A percentile compares a stretch with the other conserved stretches of the same genome.
phyloP scores from a whole-genome alignment of 768 basidiomycete genomes.

The Imleria badia region DNA sequence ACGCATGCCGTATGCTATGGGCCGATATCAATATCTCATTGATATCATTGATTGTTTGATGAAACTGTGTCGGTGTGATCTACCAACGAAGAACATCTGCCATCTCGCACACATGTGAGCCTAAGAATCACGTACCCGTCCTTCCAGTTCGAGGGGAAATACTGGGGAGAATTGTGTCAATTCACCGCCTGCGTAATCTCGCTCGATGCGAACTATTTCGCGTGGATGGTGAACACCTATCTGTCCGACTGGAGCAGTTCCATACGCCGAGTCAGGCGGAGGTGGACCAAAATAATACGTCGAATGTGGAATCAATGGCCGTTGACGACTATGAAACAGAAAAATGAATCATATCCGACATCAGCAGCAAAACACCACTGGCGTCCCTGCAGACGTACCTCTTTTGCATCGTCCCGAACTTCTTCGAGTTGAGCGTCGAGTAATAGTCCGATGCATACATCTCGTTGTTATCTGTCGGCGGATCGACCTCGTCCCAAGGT shows the following conservation, averaged over 20 bases:
- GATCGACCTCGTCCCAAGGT: conserved; percentile 63
- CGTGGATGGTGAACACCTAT: conserved; percentile 90
- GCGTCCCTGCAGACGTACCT: conserved; percentile 35
- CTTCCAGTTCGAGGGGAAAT: conserved; percentile 91
- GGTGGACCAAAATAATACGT: conserved; percentile 86
- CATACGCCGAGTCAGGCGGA: conserved; percentile 72
- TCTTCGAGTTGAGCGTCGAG: conserved; percentile 43
- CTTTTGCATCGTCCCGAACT: conserved; percentile 44
- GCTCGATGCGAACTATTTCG: conserved; percentile 87
- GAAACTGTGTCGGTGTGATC: conserved; percentile 90
- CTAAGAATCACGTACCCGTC: conserved; percentile 61
- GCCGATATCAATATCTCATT: conserved; percentile 88
- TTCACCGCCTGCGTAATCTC: conserved; percentile 92
- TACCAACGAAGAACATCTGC: too few species aligned
- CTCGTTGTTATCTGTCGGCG: conserved; percentile 43
- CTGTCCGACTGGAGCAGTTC: conserved; percentile 76
- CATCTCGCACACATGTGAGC: not conserved
- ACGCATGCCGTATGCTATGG: conserved; percentile 69
- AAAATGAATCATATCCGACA: conserved; percentile 19
- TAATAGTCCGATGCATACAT: conserved; percentile 36
- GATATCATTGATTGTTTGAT: conserved; percentile 86
- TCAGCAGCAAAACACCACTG: not conserved
- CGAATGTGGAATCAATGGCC: conserved; percentile 67
- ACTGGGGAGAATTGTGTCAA: conserved; percentile 85
- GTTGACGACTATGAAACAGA: conserved; percentile 32